Percentiles rank a stretch among this genome's conserved stretches.
These are phyloP conservation scores for Scalesia atractyloides DNA, from an alignment of 129 eudicot species.

Conservation along the genomic window DNA sequence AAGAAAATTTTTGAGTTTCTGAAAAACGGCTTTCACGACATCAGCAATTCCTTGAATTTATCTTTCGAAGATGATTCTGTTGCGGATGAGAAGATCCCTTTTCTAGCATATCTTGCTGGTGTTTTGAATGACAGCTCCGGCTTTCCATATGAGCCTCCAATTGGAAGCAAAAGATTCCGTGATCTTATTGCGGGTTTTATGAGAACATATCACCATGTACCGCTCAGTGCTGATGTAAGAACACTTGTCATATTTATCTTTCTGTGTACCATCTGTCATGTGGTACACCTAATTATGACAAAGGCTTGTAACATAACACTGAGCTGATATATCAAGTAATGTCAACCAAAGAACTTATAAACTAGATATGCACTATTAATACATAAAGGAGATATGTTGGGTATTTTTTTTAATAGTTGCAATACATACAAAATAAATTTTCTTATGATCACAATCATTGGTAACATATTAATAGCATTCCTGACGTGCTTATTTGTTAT, in stretches of 20 bases:
- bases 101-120: slow-evolving; percentile 92
- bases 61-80: slow-evolving; percentile 88
- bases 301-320: slow-evolving; percentile 10
- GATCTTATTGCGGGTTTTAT: slow-evolving; percentile 84
- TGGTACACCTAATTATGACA: slow-evolving; percentile 1
- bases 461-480: slow-evolving; percentile 4
- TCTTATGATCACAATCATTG: slow-evolving; percentile 5
- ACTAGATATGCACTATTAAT: background rate
- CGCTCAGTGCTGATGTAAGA: slow-evolving; percentile 81
- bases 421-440: slow-evolving; percentile 8
- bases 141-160: slow-evolving; percentile 82
- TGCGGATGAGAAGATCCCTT: slow-evolving; percentile 98
- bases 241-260: slow-evolving; percentile 2
- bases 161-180: slow-evolving; percentile 85
- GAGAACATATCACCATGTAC: slow-evolving; percentile 86
- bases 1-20: slow-evolving; percentile 87
- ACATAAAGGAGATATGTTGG: background rate
- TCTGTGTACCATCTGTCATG: background rate
- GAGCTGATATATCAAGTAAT: background rate
- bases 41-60: slow-evolving; percentile 84
- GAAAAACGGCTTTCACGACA: slow-evolving; percentile 73
- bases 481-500: slow-evolving; percentile 26
- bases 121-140: slow-evolving; percentile 62
- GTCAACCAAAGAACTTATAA: background rate
- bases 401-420: slow-evolving; percentile 3